A percentile compares a stretch with the other conserved stretches of the same genome.
phyloP scores from a whole-genome alignment of 2,329 filamentous ascomycete species.

The Periglandula ipomoeae region DNA sequence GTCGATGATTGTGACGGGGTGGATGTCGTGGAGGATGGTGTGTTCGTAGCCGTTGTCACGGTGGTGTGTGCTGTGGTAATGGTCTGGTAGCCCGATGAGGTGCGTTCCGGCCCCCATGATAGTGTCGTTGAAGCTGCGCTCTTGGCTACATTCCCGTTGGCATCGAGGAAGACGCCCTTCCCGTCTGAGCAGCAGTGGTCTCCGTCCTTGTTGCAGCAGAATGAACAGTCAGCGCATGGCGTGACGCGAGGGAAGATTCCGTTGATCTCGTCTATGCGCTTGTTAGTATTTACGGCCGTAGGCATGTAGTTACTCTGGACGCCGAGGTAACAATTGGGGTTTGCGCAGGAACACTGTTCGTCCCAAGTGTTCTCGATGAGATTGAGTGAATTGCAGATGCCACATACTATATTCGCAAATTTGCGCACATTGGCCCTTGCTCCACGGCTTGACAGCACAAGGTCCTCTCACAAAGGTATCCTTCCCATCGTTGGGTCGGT shows the following conservation, averaged over 20 bases:
- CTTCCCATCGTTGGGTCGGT: not conserved
- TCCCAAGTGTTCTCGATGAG: too few relatives aligned
- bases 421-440: not conserved
- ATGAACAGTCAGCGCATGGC: conserved; percentile 1
- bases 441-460: not conserved
- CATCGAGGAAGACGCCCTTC: conserved; percentile 3
- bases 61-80: not conserved
- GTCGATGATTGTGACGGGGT: not conserved
- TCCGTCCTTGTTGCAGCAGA: conserved; percentile 1
- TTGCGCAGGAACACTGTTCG: too few relatives aligned
- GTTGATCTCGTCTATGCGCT: not conserved
- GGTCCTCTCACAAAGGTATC: not conserved
- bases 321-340: too few relatives aligned
- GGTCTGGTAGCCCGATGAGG: not conserved
- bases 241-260: not conserved
- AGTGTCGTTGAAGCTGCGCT: not conserved
- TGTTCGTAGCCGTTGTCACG: too few relatives aligned
- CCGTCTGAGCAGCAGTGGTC: not conserved
- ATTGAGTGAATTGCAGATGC: too few relatives aligned
- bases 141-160: conserved; percentile 1
- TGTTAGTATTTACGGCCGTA: too few relatives aligned
- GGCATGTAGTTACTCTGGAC: too few relatives aligned
- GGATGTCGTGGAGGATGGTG: not conserved
- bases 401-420: conserved; percentile 1
- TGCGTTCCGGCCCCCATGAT: conserved; percentile 5